A percentile compares a stretch with the other conserved stretches of the same genome.
phyloP scores from a whole-genome alignment of 1,284 basidiomycete genomes.

The Clitocybe nebularis region DNA sequence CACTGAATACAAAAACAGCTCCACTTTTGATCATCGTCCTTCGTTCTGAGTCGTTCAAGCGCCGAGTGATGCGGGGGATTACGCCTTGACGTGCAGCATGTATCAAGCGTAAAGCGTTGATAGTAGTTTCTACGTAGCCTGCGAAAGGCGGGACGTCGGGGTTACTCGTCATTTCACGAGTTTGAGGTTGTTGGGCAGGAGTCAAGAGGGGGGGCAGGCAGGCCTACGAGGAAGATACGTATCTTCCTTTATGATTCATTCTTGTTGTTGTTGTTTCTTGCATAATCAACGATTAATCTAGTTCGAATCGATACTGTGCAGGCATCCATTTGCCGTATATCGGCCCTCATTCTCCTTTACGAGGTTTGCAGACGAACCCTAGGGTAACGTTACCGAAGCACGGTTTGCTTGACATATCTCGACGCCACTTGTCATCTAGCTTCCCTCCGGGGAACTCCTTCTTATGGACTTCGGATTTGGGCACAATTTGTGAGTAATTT shows the following conservation, averaged over 20 bases:
- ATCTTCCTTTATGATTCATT: slow-evolving; percentile 39
- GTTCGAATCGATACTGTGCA: slow-evolving; percentile 31
- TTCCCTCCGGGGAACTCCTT: slow-evolving; percentile 22
- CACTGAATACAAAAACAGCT: slow-evolving; percentile 80
- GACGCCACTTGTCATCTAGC: slow-evolving; percentile 39
- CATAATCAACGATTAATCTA: slow-evolving; percentile 32
- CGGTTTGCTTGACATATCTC: slow-evolving; percentile 33
- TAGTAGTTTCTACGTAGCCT: slow-evolving; percentile 73
- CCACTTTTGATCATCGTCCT: slow-evolving; percentile 72
- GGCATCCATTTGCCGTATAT: slow-evolving; percentile 25
- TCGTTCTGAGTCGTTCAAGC: slow-evolving; percentile 74
- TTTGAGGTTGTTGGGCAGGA: slow-evolving; percentile 51
- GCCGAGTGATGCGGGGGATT: slow-evolving; percentile 72
- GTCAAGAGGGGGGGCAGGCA: slow-evolving; percentile 36
- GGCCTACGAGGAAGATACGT: slow-evolving; percentile 34
- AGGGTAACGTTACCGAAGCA: slow-evolving; percentile 36
- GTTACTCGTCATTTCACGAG: slow-evolving; percentile 39
- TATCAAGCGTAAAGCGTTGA: slow-evolving; percentile 75
- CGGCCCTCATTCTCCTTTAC: slow-evolving; percentile 36
- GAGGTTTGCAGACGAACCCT: slow-evolving; percentile 21
- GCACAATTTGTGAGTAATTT: background rate
- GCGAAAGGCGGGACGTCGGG: slow-evolving; percentile 56
- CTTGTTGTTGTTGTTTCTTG: slow-evolving; percentile 27
- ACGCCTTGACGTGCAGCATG: slow-evolving; percentile 71
- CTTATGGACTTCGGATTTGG: slow-evolving; percentile 10